Evolutionary conservation across 495 filamentous ascomycete species (phyloP), one percentile per base, ranked within the genome.

Genomic region (Haplographium delicatum): DNA sequence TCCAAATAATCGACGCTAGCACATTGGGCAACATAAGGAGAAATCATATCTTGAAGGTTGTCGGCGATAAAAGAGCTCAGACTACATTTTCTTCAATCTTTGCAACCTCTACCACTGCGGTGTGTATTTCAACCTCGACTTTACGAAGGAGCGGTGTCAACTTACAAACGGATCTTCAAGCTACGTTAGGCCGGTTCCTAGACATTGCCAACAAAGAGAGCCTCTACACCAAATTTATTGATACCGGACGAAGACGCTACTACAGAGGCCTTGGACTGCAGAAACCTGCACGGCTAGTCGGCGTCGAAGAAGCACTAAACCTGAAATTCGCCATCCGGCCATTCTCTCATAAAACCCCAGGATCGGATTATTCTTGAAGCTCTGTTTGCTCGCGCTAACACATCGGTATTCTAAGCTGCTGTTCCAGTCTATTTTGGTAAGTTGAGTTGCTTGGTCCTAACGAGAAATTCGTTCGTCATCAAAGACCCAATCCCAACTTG

Each of bases 131-230:
- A 33, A 30, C 47, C 58, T 60, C 58, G 54, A 52, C 23, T 45
- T 55, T 51, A 57, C 55, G 46, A 58, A 61, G 55, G 48, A 51
- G 54, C 47, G 47, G 43, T 55, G 39, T 47, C 45, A 46, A 49
- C n/a, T 42, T 41, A 51, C 58, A 61, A 61, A 61, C 58, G 58
- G 54, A 54, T 31, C 28, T 30, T 40, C 48, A 35, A 38, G n/a
- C 50, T 48, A 44, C 58, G 47, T 44, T 46, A 57, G 50, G 53
- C 48, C 58, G 50, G 50, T 47, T 61, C 58, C 58, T 23, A 57
- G 58, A 61, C 58, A 54, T 47, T 46, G 47, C 27, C 50, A 51
- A 54, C 55, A 58, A 58, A 60, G 49, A 57, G 41, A 50, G n/a
- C 42, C 41, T 51, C 42, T 37, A 51, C 50, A 48, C 47, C 50